Evolutionary conservation across 768 basidiomycete species (phyloP).

Genomic region (Hericium rajendrae): DNA sequence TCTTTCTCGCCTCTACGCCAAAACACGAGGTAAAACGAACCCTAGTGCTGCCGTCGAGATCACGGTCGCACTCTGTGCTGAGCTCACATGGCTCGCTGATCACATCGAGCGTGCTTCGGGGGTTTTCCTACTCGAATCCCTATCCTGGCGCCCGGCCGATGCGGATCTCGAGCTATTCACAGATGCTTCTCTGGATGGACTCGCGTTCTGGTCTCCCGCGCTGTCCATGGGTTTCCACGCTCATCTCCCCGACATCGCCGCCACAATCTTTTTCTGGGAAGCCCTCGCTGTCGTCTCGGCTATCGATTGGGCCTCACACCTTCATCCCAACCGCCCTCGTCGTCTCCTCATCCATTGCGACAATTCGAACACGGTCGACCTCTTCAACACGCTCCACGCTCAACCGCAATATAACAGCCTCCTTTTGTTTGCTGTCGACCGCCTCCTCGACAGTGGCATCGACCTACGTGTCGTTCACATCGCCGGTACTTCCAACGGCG

Average conservation of each 20-base stretch:
- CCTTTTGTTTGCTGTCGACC: conserved; percentile 7
- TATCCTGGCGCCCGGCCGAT: no score
- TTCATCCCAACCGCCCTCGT: background rate
- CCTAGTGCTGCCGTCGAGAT: conserved; percentile 16
- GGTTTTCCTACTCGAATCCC: conserved; percentile 4
- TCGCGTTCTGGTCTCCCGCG: no score
- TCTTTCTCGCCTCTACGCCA: conserved; percentile 22
- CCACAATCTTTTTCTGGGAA: conserved; percentile 9
- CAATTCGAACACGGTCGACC: conserved; percentile 18
- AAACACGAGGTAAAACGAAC: conserved; percentile 20
- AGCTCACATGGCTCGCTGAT: conserved; percentile 25
- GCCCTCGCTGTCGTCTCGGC: conserved; percentile 4
- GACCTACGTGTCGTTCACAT: conserved; percentile 18
- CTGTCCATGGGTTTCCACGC: no score
- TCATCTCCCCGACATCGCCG: background rate
- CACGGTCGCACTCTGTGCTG: conserved; percentile 20
- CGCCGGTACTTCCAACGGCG: conserved; percentile 15
- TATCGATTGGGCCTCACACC: background rate
- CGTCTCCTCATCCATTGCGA: conserved; percentile 16
- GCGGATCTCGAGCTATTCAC: no score
- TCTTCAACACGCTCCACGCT: conserved; percentile 17
- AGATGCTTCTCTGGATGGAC: no score
- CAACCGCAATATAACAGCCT: conserved; percentile 11
- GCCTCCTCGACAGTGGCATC: conserved; percentile 5
- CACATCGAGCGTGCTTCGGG: conserved; percentile 5